These are phyloP conservation scores for Paramecium sexaurelia DNA, from an alignment of 73 alveolate species.

Conservation along the genomic window DNA sequence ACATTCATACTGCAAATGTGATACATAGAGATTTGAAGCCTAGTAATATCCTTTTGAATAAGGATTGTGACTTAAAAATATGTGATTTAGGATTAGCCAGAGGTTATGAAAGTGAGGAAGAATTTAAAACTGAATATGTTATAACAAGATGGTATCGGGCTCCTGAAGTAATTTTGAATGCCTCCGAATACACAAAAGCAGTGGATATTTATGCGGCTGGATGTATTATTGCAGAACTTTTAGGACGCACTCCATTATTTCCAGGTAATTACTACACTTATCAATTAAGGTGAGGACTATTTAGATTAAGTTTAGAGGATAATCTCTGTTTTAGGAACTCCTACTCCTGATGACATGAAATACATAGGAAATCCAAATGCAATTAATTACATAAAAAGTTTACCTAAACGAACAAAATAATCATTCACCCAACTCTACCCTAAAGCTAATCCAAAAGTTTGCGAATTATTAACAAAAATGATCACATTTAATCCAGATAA, in stretches of 20 bases:
- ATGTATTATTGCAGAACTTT: constrained; percentile 87
- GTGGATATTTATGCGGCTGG: constrained; percentile 89
- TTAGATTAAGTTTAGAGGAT: constrained; percentile 86
- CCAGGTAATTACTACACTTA: constrained; percentile 73
- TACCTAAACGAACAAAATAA: constrained; percentile 86
- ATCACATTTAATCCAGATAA: constrained; percentile 92
- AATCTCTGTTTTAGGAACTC: constrained; percentile 90
- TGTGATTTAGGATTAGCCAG: constrained; percentile 87
- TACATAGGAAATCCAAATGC: constrained; percentile 91
- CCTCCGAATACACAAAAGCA: constrained; percentile 83
- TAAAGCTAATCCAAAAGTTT: constrained; percentile 87
- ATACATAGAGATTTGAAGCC: constrained; percentile 91
- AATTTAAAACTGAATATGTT: constrained; percentile 83
- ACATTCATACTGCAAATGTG: constrained; percentile 89
- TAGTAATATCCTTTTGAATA: constrained; percentile 82
- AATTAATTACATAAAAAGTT: constrained; percentile 83
- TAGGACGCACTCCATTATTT: constrained; percentile 90
- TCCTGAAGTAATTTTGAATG: constrained; percentile 78
- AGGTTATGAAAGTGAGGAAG: constrained; percentile 80
- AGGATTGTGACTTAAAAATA: constrained; percentile 87
- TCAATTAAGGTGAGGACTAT: constrained; percentile 73
- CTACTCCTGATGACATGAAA: constrained; percentile 87
- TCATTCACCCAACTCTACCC: constrained; percentile 90
- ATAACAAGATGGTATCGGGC: constrained; percentile 78
- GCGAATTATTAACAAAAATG: constrained; percentile 90